A percentile compares a stretch with the other conserved stretches of the same genome.
These are phyloP conservation scores for Yamadazyma blattariae DNA, from an alignment of 1,139 yeast genomes.

Conservation along the genomic window DNA sequence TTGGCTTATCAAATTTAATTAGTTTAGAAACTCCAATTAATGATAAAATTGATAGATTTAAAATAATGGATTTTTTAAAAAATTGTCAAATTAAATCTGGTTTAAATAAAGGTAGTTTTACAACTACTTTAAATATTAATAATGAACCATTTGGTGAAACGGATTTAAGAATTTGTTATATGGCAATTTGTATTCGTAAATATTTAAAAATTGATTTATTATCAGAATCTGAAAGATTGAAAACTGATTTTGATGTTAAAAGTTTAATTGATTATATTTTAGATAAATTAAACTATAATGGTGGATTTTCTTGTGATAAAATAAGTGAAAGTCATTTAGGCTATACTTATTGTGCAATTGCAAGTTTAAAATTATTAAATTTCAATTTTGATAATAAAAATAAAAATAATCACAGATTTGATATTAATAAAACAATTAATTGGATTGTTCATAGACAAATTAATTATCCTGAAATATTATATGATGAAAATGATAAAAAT, in stretches of 20 bases:
- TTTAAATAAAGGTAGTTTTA: constrained; percentile 50
- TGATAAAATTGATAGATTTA: constrained; percentile 35
- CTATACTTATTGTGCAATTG: constrained; percentile 80
- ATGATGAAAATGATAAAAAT: constrained; percentile 28
- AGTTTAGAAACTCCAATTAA: constrained; percentile 43
- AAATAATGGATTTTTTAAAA: constrained; percentile 48
- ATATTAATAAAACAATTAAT: too few relatives aligned
- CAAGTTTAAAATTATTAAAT: constrained; percentile 49
- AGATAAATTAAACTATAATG: constrained; percentile 51
- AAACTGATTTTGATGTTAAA: constrained; percentile 42
- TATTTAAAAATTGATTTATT: constrained; percentile 44
- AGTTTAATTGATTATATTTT: constrained; percentile 39
- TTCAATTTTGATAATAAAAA: constrained; percentile 10
- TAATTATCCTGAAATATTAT: constrained; percentile 26
- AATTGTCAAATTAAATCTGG: constrained; percentile 60
- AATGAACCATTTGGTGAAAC: constrained; percentile 54
- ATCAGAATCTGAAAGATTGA: constrained; percentile 13
- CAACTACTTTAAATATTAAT: constrained; percentile 24
- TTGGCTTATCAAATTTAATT: constrained; percentile 53
- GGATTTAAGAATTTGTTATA: constrained; percentile 73
- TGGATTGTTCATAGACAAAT: constrained; percentile 72
- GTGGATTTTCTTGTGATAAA: constrained; percentile 52
- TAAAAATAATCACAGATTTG: constrained; percentile 15
- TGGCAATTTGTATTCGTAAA: constrained; percentile 64
- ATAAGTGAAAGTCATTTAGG: constrained; percentile 82